These are phyloP conservation scores for Coemansia sp. DNA, from an alignment of 371 early-diverging fungal genomes.

Conservation along the genomic window DNA sequence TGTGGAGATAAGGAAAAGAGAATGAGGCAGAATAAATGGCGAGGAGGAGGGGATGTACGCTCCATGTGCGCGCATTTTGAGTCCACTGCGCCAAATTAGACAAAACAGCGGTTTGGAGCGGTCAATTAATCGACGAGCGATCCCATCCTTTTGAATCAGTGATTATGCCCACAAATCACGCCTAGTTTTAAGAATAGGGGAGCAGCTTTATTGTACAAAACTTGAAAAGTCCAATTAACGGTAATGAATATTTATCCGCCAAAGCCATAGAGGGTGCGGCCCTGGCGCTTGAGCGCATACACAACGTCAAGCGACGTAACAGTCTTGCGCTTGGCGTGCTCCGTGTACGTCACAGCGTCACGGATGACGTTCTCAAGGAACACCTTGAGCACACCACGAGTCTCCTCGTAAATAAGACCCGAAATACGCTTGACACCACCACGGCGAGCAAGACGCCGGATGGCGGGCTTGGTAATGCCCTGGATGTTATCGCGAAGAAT, in stretches of 20 bases:
- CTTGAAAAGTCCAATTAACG: neutral
- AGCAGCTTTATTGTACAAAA: slow-evolving; percentile 16
- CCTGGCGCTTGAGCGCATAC: slow-evolving; percentile 98
- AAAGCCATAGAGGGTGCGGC: slow-evolving; percentile 91
- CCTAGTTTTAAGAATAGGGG: neutral
- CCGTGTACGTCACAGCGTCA: slow-evolving; percentile 98
- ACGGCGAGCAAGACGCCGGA: slow-evolving; percentile 99
- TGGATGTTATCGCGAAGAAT: slow-evolving; percentile 96
- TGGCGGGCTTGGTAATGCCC: slow-evolving; percentile 99
- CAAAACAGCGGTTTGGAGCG: neutral
- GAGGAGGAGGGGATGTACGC: neutral
- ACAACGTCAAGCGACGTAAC: slow-evolving; percentile 95
- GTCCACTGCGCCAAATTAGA: neutral
- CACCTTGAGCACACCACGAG: slow-evolving; percentile 93
- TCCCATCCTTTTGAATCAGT: too few relatives aligned
- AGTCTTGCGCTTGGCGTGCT: slow-evolving; percentile 99
- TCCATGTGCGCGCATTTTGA: too few relatives aligned
- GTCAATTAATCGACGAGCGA: neutral
- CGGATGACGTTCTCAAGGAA: slow-evolving; percentile 98
- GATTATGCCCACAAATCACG: neutral
- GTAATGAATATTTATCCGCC: slow-evolving; percentile 42
- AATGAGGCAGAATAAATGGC: neutral
- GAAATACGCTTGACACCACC: slow-evolving; percentile 99
- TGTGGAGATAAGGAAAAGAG: neutral
- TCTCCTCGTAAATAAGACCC: slow-evolving; percentile 98